phyloP scores from a whole-genome alignment of 495 filamentous ascomycete species.

The Penicillium flavigenum region DNA sequence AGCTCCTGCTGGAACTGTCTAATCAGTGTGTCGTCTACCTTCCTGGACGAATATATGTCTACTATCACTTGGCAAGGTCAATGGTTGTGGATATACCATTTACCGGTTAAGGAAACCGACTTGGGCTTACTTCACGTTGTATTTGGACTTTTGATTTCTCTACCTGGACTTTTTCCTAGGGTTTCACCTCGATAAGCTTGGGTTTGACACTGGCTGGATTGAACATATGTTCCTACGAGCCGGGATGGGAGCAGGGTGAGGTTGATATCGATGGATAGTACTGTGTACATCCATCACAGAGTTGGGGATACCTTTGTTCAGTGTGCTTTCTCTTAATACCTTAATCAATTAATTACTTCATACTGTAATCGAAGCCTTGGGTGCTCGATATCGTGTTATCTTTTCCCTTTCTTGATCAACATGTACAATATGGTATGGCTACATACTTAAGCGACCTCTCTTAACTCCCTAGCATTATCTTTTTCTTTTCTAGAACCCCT shows the following conservation, averaged over 20 bases:
- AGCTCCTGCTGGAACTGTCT: conserved; percentile 19
- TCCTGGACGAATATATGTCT: background rate
- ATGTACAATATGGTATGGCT: too few species aligned
- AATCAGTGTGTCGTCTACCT: background rate
- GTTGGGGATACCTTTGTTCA: background rate
- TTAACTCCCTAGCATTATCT: too few species aligned
- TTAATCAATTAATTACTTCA: background rate
- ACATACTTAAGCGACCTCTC: too few species aligned
- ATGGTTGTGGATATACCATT: background rate
- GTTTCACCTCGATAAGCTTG: background rate
- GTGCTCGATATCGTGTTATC: background rate
- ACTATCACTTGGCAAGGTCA: background rate
- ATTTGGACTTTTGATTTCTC: background rate
- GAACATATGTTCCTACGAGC: conserved; percentile 8
- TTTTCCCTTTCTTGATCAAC: too few species aligned
- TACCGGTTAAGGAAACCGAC: background rate
- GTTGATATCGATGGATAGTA: background rate
- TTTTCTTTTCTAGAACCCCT: too few species aligned
- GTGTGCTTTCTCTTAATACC: background rate
- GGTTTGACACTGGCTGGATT: background rate
- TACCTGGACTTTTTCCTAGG: too few species aligned
- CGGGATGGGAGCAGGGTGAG: background rate
- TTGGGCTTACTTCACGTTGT: background rate
- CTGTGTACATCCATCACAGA: background rate
- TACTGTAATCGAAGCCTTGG: background rate